phyloP scores from a whole-genome alignment of 306 rosid species.

The Acacia acuminata region DNA sequence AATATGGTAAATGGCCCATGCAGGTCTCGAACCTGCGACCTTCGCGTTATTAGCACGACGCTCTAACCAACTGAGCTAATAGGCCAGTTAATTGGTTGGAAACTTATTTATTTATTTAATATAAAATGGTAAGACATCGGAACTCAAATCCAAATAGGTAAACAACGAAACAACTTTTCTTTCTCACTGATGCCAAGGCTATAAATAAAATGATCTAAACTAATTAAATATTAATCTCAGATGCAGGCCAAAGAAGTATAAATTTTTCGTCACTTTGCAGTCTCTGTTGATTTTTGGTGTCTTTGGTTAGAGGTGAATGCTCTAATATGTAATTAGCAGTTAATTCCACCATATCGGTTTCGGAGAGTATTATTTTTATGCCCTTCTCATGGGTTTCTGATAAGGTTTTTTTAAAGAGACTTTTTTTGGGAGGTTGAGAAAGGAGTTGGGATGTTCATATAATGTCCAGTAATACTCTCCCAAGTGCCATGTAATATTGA shows the following conservation, averaged over 20 bases:
- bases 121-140: no score
- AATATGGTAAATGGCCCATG: slow-evolving; percentile 21
- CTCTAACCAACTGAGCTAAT: slow-evolving; percentile 57
- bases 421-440: no score
- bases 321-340: background rate
- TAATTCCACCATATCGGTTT: background rate
- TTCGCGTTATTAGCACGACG: slow-evolving; percentile 56
- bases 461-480: no score
- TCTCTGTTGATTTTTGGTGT: background rate
- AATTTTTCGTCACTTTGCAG: background rate
- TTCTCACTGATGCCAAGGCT: background rate
- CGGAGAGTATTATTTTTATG: background rate
- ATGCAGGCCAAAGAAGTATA: background rate
- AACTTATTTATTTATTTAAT: no score
- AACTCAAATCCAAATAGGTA: no score
- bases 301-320: background rate
- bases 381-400: background rate
- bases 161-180: background rate
- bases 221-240: background rate
- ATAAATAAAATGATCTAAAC: background rate
- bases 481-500: no score
- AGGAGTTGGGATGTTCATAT: no score
- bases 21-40: slow-evolving; percentile 53
- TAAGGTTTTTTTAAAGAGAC: background rate
- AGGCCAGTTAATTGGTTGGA: background rate